Evolutionary conservation across 441 rosid genomes (phyloP), one percentile per base, ranked within the genome.

Genomic region (Metrosideros polymorpha): DNA sequence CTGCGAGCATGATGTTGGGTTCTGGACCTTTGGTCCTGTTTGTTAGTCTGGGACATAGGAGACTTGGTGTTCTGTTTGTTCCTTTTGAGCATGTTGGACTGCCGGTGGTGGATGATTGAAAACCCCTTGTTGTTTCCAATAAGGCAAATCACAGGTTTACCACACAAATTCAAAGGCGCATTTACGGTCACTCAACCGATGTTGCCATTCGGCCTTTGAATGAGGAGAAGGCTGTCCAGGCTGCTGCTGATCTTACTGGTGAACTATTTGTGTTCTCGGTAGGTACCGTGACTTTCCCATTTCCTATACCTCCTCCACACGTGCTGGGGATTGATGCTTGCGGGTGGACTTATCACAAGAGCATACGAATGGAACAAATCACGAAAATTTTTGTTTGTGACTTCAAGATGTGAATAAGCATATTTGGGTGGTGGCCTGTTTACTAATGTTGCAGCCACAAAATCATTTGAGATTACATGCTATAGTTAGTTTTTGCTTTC

Each of bases 221-320:
- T 84, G 97, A 95, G 89, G 96, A 95, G 90, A 93, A 94, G 87
- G 99, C 98, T 85, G 93, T 96, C 87, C 98, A 95, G 88, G 98
- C 93, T 84, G 96, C 98, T 84, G 94, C 96, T 5, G 98, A 94
- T 92, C 97, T 95, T 89, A 88, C 94, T 6, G 98, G 98, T 32
- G 99, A 95, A 89, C 87, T 96, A 77, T 95, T 96, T 79, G 92
- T 95, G 52, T 96, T 96, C 89, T 43, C 94, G 93, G 99, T 96
- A 94, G 47, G 82, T 42, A 39, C 10, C 0, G 12, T 4, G 47
- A 42, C 49, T 42, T 30, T 54, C 75, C 29, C 82, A 18, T 51
- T 29, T n/a, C 86, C 35, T 17, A 49, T 45, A 25, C 57, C 75
- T 85, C 22, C 30, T 10, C 35, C 42, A 1, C 43, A 43, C 0